Conservation (phyloP, 2,329 filamentous ascomycete species). For the Colletotrichum incanum region DNA sequence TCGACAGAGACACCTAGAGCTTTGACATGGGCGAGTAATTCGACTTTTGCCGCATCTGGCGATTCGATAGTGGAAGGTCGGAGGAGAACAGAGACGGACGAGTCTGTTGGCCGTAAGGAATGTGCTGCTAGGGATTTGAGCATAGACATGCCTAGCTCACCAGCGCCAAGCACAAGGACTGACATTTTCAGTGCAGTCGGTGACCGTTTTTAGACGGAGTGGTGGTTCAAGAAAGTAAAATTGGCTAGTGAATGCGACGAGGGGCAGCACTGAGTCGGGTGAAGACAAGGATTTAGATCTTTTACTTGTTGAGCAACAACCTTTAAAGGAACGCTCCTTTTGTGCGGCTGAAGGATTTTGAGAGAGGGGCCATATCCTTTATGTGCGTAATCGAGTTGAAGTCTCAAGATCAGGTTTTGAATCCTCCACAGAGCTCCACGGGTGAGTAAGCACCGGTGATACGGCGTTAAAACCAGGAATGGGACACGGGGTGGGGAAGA, state of each 20-base stretch:
- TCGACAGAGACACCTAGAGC: slow-evolving; percentile 59
- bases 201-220: background rate
- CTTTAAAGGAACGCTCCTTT: too few relatives aligned
- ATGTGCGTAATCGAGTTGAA: background rate
- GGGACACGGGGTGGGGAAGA: too few relatives aligned
- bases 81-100: slow-evolving; percentile 67
- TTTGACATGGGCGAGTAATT: slow-evolving; percentile 53
- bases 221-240: background rate
- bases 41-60: slow-evolving; percentile 54
- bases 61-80: slow-evolving; percentile 63
- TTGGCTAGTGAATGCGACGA: background rate
- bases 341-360: background rate
- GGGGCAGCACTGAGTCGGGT: background rate
- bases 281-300: background rate
- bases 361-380: background rate
- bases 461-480: background rate
- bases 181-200: slow-evolving; percentile 37
- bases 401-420: background rate
- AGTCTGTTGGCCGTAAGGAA: slow-evolving; percentile 53
- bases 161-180: slow-evolving; percentile 76
- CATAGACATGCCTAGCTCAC: slow-evolving; percentile 74
- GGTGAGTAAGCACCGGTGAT: slow-evolving; percentile 10
- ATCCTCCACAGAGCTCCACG: slow-evolving; percentile 4
- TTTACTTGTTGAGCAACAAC: background rate
- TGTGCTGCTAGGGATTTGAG: slow-evolving; percentile 66